Conservation (phyloP, 345 rosid species). For the Erysimum cheiranthoides region DNA sequence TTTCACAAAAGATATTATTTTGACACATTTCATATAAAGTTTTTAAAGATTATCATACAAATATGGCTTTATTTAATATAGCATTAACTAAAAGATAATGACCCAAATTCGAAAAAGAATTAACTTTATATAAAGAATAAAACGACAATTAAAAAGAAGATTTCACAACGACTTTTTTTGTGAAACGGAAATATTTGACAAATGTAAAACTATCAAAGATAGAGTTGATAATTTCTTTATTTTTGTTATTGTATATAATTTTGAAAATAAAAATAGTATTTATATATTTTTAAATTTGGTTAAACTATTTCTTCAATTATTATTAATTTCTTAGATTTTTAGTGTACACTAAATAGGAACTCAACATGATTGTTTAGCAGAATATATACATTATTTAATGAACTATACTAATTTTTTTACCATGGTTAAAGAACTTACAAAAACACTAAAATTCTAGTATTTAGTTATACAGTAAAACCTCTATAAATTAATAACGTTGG, state of each 20-base stretch:
- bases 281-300: background rate
- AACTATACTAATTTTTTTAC: no score
- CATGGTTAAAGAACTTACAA: no score
- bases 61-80: background rate
- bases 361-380: background rate
- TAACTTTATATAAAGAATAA: background rate
- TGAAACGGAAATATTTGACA: background rate
- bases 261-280: background rate
- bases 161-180: background rate
- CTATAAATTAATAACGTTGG: no score
- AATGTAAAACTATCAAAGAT: background rate
- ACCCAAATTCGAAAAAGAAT: background rate
- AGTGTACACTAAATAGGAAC: background rate
- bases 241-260: background rate
- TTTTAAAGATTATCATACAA: background rate
- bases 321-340: background rate
- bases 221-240: background rate
- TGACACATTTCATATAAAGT: background rate
- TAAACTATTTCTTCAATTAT: background rate
- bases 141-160: background rate
- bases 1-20: background rate
- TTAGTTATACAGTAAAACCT: no score
- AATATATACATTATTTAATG: background rate
- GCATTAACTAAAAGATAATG: background rate
- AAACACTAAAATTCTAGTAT: no score